These are phyloP conservation scores for Amaranthus palmeri DNA, from an alignment of 148 eudicot species.

Conservation along the genomic window DNA sequence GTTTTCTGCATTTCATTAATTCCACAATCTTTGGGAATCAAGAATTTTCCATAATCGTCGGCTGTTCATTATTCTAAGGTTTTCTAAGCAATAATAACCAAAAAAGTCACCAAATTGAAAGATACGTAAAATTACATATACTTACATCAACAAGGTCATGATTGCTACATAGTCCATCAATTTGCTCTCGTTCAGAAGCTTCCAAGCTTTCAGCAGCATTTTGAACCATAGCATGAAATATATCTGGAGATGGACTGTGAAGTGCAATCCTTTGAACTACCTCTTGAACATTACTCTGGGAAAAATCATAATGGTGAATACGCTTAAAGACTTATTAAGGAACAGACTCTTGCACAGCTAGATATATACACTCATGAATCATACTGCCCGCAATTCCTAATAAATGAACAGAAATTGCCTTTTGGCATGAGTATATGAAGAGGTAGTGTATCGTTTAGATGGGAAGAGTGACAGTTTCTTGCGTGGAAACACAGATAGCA, in stretches of 20 bases:
- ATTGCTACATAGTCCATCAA: conserved; percentile 23
- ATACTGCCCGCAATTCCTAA: neutral
- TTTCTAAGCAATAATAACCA: neutral
- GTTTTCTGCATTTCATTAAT: too few relatives aligned
- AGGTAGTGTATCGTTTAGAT: too few relatives aligned
- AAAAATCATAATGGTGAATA: neutral
- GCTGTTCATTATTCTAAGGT: too few relatives aligned
- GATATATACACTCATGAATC: neutral
- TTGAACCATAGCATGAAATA: conserved; percentile 27
- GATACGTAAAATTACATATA: neutral
- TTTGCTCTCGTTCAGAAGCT: neutral
- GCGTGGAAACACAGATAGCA: too few relatives aligned
- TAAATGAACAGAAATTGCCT: neutral
- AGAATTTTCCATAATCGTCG: too few relatives aligned
- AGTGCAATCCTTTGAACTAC: conserved; percentile 14
- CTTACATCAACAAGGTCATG: conserved; percentile 31
- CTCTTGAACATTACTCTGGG: conserved; percentile 23
- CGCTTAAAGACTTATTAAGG: neutral
- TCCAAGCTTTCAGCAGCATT: conserved; percentile 23
- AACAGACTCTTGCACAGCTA: neutral
- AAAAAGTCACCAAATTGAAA: neutral
- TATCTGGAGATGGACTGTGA: conserved; percentile 23
- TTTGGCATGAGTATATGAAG: too few relatives aligned
- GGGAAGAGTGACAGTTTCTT: too few relatives aligned
- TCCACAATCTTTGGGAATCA: too few relatives aligned